Evolutionary conservation across 768 basidiomycete genomes (phyloP), one percentile per base, ranked within the genome.

Genomic region (Phaffia australis): DNA sequence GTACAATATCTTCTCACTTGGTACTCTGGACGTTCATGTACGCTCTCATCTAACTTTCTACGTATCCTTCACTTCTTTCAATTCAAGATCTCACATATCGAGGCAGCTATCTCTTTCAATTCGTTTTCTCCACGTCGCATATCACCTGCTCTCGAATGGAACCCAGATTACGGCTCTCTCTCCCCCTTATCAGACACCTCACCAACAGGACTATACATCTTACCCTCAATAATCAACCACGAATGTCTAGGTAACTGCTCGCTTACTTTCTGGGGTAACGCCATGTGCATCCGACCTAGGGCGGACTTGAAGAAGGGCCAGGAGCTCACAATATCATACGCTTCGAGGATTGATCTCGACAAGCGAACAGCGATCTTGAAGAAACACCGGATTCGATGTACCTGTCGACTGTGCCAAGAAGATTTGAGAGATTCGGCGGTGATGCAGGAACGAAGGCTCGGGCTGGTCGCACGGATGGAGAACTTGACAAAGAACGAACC

Each of bases 121-220:
- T 60, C 59, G 7, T 60, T 60, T 27, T 35, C 35, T 47, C 57
- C 21, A 25, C 59, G 59, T 29, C 46, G 46, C 25, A 32, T 42
- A 23, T 46, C 27, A 46, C 50, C 23, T n/a, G n/a, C 57, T 27
- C 23, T 59, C 14, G 59, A 60, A 16, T 27, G n/a, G 23, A 46
- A 46, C 3, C 18, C 50, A 1, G 46, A 42, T 29, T 46, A 60
- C 59, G 35, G 27, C 59, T 27, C 25, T 16, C 59, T 27, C 6
- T 46, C 27, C 15, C 35, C 46, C 59, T 19, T 60, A 18, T 49
- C 27, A 1, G 29, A 46, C 6, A 46, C 46, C 4, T n/a, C 19
- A 16, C 59, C 59, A 5, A 49, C 59, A 4, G 59, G 46, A 16
- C 59, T 60, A 14, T 60, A 60, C 59, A 27, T 60, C 42, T 21